A percentile compares a stretch with the other conserved stretches of the same genome.
Conservation (phyloP, 2,329 filamentous ascomycete genomes). For the Sclerotinia subarctica region DNA sequence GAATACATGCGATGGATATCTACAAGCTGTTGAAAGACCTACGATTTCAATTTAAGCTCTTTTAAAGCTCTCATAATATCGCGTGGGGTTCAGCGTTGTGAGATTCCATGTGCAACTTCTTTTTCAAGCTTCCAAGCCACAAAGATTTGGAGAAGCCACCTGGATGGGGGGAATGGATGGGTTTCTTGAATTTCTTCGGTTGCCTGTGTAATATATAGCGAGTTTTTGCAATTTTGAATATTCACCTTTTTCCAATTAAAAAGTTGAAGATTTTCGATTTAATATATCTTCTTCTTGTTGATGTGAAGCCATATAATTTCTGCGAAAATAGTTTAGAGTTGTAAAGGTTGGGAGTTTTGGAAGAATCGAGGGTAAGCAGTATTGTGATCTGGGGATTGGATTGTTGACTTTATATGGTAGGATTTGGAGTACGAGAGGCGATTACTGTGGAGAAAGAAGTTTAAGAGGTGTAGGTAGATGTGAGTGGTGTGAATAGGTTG, state of each 20-base stretch:
- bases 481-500: neutral
- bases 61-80: slow-evolving; percentile 37
- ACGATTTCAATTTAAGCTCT: slow-evolving; percentile 38
- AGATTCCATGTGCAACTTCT: slow-evolving; percentile 33
- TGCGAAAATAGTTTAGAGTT: neutral
- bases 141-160: neutral
- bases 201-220: too few species aligned
- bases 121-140: slow-evolving; percentile 18
- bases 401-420: slow-evolving; percentile 10
- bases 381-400: neutral
- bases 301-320: neutral
- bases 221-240: slow-evolving; percentile 1
- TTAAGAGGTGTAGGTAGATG: neutral
- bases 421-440: neutral
- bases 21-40: slow-evolving; percentile 38
- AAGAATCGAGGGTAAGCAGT: neutral
- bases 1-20: slow-evolving; percentile 27
- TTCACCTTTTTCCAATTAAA: slow-evolving; percentile 6
- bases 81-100: slow-evolving; percentile 35
- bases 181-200: neutral
- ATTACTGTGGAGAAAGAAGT: neutral
- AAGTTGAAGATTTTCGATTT: neutral
- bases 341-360: neutral
- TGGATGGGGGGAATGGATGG: neutral
- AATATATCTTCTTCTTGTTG: neutral